phyloP scores from a whole-genome alignment of 2,329 filamentous ascomycete species.

The Malbranchea cinnamomea region DNA sequence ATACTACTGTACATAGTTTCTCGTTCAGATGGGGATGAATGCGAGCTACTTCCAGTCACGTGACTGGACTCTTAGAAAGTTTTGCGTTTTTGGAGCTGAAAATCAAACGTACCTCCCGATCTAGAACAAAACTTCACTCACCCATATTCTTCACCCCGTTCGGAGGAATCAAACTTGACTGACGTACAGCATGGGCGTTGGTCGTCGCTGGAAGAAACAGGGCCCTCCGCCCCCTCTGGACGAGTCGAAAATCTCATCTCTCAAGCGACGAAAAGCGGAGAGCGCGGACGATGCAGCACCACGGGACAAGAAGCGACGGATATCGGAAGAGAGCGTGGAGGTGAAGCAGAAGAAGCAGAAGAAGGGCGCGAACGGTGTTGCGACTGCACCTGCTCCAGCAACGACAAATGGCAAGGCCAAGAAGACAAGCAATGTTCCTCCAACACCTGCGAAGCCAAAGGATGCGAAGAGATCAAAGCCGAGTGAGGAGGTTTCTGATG shows the following conservation, averaged over 20 bases:
- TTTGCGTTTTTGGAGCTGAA: background rate
- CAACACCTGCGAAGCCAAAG: constrained; percentile 26
- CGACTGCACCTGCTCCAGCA: constrained; percentile 23
- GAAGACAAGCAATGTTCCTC: constrained; percentile 9
- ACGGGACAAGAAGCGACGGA: constrained; percentile 9
- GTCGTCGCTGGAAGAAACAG: constrained; percentile 93
- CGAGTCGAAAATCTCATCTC: constrained; percentile 44
- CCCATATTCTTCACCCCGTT: no score
- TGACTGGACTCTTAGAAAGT: background rate
- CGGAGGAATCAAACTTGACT: no score
- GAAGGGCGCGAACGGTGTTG: constrained; percentile 23
- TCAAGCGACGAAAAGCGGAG: constrained; percentile 71
- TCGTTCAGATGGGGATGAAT: no score
- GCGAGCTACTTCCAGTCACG: background rate
- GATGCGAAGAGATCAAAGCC: constrained; percentile 16
- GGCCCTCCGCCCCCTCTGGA: constrained; percentile 70
- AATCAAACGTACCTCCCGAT: constrained; percentile 1
- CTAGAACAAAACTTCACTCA: no score
- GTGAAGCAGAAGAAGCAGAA: constrained; percentile 49
- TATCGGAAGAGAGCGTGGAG: constrained; percentile 21
- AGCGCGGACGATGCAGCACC: constrained; percentile 40
- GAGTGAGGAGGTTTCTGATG: no score
- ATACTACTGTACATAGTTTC: no score
- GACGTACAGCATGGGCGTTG: constrained; percentile 69
- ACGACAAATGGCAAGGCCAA: constrained; percentile 20